Conservation (phyloP, 2,329 filamentous ascomycete genomes). For the Paraphaeosphaeria sporulosa region DNA sequence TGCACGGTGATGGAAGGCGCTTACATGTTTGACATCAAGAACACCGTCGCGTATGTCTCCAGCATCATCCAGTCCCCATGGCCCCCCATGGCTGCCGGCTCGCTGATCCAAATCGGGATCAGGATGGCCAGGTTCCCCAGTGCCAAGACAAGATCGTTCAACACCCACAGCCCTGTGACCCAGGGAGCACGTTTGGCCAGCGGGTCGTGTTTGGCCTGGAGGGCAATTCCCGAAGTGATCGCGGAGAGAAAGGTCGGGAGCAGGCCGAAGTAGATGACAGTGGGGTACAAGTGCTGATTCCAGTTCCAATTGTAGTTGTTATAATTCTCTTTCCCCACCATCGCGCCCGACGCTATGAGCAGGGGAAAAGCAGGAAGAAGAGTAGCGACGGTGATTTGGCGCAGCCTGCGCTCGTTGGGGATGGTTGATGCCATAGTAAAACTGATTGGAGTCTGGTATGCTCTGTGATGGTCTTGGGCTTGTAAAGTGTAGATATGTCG, state of each 20-base stretch:
- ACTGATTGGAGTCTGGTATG: not conserved
- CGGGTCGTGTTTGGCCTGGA: not conserved
- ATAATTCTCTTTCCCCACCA: not conserved
- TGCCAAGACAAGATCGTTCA: not conserved
- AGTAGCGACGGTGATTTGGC: constrained; percentile 1
- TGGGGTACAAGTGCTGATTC: not conserved
- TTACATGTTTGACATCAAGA: constrained; percentile 8
- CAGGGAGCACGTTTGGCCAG: not conserved
- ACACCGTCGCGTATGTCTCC: constrained; percentile 8
- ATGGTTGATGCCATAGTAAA: constrained; percentile 4
- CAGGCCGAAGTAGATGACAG: constrained; percentile 5
- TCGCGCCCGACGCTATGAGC: constrained; percentile 5
- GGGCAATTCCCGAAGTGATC: not conserved
- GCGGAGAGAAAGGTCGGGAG: constrained; percentile 7
- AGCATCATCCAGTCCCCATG: constrained; percentile 8
- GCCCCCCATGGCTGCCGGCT: not conserved
- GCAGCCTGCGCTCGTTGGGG: constrained; percentile 1
- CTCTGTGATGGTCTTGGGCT: not conserved
- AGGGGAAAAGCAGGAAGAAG: constrained; percentile 5
- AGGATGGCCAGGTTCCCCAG: not conserved
- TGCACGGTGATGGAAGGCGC: not conserved
- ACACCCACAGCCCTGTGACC: not conserved
- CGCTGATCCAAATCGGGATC: constrained; percentile 1
- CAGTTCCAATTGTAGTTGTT: not conserved
- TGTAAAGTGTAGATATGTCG: not conserved